A percentile compares a stretch with the other conserved stretches of the same genome.
Evolutionary conservation across 768 basidiomycete genomes (phyloP).

Genomic region (Suillus sp.): DNA sequence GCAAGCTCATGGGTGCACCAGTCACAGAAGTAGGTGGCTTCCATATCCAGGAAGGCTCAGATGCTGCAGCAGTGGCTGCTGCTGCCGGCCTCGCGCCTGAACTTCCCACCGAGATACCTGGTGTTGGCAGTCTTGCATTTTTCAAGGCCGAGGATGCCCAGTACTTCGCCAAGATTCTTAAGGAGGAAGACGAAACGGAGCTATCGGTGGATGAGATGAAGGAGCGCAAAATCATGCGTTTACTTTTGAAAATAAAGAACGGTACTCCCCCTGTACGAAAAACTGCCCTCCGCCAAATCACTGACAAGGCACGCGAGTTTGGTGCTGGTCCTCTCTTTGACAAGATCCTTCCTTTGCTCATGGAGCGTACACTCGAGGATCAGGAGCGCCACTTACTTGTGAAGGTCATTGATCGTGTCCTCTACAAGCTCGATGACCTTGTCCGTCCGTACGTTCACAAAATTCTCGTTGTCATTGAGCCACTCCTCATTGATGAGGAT

Average conservation of each 20-base stretch:
- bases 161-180: slow-evolving; percentile 95
- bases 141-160: slow-evolving; percentile 98
- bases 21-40: slow-evolving; percentile 75
- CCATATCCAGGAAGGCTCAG: slow-evolving; percentile 95
- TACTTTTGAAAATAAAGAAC: slow-evolving; percentile 98
- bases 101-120: slow-evolving; percentile 95
- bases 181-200: slow-evolving; percentile 93
- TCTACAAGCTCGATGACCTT: slow-evolving; percentile 98
- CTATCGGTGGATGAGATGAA: slow-evolving; percentile 97
- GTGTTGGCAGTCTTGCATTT: slow-evolving; percentile 95
- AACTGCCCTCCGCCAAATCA: slow-evolving; percentile 96
- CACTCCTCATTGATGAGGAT: slow-evolving; percentile 97
- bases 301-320: slow-evolving; percentile 98
- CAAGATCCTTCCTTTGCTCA: slow-evolving; percentile 95
- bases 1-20: slow-evolving; percentile 60
- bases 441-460: slow-evolving; percentile 99
- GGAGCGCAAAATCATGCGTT: slow-evolving; percentile 98
- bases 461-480: slow-evolving; percentile 99
- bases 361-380: slow-evolving; percentile 97
- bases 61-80: slow-evolving; percentile 83
- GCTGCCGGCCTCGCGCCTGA: slow-evolving; percentile 93
- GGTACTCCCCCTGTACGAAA: slow-evolving; percentile 98
- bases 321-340: slow-evolving; percentile 98
- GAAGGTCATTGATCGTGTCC: slow-evolving; percentile 97
- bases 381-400: slow-evolving; percentile 98